A percentile compares a stretch with the other conserved stretches of the same genome.
These are phyloP conservation scores for Linnemannia zychae DNA, from an alignment of 192 early-diverging fungal species.

Conservation along the genomic window DNA sequence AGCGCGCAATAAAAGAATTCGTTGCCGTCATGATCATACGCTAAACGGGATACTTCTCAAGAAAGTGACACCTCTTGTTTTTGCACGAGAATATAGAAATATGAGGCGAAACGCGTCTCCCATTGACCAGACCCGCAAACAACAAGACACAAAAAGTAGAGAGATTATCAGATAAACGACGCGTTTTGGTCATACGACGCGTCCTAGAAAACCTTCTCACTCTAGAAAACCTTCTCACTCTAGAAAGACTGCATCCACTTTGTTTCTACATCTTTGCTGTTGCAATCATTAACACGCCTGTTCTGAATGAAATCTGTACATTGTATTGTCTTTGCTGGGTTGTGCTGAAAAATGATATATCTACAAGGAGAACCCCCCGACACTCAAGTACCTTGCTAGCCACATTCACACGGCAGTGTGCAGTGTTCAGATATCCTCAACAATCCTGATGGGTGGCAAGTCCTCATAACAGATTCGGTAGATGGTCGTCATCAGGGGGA, in stretches of 20 bases:
- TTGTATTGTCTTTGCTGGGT: not conserved
- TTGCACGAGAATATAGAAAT: too few relatives aligned
- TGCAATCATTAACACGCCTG: too few relatives aligned
- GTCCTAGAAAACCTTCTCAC: too few relatives aligned
- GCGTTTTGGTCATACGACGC: too few relatives aligned
- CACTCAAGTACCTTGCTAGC: not conserved
- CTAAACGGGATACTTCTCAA: not conserved
- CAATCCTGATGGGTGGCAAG: slow-evolving; percentile 74
- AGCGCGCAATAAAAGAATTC: not conserved
- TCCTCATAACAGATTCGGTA: slow-evolving; percentile 91
- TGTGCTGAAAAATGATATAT: not conserved
- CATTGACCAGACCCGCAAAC: too few relatives aligned
- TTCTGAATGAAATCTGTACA: not conserved
- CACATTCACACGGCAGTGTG: not conserved
- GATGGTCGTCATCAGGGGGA: slow-evolving; percentile 92
- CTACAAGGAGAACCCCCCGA: not conserved
- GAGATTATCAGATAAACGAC: too few relatives aligned
- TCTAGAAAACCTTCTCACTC: too few relatives aligned
- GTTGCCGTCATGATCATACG: not conserved
- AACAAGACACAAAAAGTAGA: too few relatives aligned
- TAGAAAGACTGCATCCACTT: too few relatives aligned
- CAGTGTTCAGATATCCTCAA: slow-evolving; percentile 70
- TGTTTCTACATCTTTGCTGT: too few relatives aligned
- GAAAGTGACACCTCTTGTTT: not conserved
- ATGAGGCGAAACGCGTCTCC: too few relatives aligned